Evolutionary conservation across 345 rosid genomes (phyloP), one percentile per base, ranked within the genome.

Genomic region (Erucastrum elatum): DNA sequence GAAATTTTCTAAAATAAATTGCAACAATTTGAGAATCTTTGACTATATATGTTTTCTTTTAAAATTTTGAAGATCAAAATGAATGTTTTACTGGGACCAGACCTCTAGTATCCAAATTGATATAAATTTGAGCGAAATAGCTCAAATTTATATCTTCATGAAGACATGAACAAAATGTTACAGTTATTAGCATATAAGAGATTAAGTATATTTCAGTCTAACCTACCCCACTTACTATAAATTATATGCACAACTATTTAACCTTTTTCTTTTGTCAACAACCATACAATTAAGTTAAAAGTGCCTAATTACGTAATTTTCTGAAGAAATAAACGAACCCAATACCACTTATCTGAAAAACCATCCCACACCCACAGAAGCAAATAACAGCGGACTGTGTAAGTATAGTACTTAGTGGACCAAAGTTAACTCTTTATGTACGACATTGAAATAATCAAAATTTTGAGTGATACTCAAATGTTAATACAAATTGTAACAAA

Each of bases 341-440:
- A 26, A 68, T 0, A 77, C 80, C 66, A 46, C 76, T 77, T 37
- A 64, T 27, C 66, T 64, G 26, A 70, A 37, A 77, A 70, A 77
- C 58, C 76, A 53, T 13, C 63, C 75, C 75, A 77, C 75, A 70
- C 55, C 55, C 55, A 49, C 55, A 49, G 71, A 64, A 37, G 5
- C 56, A 66, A 63, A 4, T 26, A 77, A 62, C 75, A 70, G 6
- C 55, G 70, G 64, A 62, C 56, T 61, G 63, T 46, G 75, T 31
- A 33, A 51, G 74, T 70, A 37, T 37, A 37, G 44, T 11, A 37
- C 44, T 37, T 37, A 37, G 55, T 12, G 64, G 62, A 34, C 21
- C 75, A 51, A 62, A 35, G 26, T 15, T 70, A 16, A 53, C 60
- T 64, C 39, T 53, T 27, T 4, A 27, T 33, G 75, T 35, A 70